Conservation (phyloP, 805 yeast species). For the Candida sphagnicola region DNA sequence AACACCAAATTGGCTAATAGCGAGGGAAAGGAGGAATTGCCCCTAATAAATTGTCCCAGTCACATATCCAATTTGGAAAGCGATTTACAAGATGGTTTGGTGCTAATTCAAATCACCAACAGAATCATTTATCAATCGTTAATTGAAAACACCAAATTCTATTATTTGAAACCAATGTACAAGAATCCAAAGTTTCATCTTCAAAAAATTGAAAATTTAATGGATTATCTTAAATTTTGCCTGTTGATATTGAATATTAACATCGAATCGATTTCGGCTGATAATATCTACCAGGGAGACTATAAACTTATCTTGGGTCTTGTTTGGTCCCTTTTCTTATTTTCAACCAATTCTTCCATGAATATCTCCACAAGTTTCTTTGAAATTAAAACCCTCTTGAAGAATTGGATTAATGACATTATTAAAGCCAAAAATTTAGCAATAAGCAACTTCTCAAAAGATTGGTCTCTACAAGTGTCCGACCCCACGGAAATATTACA, state of each 20-base stretch:
- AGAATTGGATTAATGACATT: conserved; percentile 50
- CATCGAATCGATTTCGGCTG: conserved; percentile 43
- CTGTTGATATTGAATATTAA: conserved; percentile 36
- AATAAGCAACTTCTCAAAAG: conserved; percentile 47
- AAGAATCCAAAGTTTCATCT: conserved; percentile 36
- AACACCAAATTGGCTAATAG: conserved; percentile 31
- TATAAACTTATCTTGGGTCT: conserved; percentile 44
- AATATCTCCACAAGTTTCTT: conserved; percentile 22
- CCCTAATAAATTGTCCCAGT: not conserved
- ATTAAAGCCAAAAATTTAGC: conserved; percentile 8
- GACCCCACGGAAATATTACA: conserved; percentile 46
- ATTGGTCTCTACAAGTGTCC: conserved; percentile 50
- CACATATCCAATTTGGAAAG: conserved; percentile 15
- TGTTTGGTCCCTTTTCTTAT: conserved; percentile 46
- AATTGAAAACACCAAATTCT: conserved; percentile 13
- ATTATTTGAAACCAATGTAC: conserved; percentile 28
- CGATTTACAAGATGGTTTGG: conserved; percentile 40
- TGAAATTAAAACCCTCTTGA: conserved; percentile 28
- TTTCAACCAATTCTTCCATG: conserved; percentile 29
- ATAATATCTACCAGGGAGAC: conserved; percentile 47
- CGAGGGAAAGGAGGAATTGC: conserved; percentile 5
- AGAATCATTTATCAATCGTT: conserved; percentile 20
- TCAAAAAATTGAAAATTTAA: conserved; percentile 46
- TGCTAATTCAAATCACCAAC: conserved; percentile 34
- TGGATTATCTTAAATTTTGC: conserved; percentile 39